Evolutionary conservation across 345 rosid species (phyloP).

Genomic region (Citrus australasica): DNA sequence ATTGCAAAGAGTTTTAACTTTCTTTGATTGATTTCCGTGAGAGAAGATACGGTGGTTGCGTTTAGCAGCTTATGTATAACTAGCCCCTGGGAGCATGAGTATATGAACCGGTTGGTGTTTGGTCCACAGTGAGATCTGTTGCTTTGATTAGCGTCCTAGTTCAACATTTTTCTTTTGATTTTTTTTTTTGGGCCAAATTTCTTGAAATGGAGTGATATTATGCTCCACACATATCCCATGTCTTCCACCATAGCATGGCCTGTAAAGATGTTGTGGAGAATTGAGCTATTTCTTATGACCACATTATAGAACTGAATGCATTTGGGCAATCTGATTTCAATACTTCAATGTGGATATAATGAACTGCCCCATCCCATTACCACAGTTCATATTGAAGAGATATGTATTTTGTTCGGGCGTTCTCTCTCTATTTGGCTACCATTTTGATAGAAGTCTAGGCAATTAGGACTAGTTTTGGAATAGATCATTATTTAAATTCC

Average conservation of each 20-base stretch:
- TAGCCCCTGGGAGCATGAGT: neutral
- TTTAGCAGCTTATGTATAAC: neutral
- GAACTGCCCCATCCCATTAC: too few species aligned
- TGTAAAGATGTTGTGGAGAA: neutral
- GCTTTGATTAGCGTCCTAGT: neutral
- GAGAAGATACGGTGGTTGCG: neutral
- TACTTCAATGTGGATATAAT: too few species aligned
- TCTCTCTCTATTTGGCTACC: too few species aligned
- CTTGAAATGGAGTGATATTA: neutral
- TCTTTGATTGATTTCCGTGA: neutral
- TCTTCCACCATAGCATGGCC: neutral
- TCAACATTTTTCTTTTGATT: too few species aligned
- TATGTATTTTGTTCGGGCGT: too few species aligned
- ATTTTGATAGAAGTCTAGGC: too few species aligned
- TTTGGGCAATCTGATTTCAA: too few species aligned
- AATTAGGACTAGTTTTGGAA: too few species aligned
- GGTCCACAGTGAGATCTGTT: neutral
- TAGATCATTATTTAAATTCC: too few species aligned
- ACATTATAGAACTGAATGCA: neutral
- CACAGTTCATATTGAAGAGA: too few species aligned
- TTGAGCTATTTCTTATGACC: neutral
- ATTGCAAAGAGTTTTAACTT: neutral
- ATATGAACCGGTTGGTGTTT: too few species aligned
- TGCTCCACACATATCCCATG: neutral
- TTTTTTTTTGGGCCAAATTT: neutral